These are phyloP conservation scores for Periconia sp. DNA, from an alignment of 2,329 filamentous ascomycete genomes.

Conservation along the genomic window DNA sequence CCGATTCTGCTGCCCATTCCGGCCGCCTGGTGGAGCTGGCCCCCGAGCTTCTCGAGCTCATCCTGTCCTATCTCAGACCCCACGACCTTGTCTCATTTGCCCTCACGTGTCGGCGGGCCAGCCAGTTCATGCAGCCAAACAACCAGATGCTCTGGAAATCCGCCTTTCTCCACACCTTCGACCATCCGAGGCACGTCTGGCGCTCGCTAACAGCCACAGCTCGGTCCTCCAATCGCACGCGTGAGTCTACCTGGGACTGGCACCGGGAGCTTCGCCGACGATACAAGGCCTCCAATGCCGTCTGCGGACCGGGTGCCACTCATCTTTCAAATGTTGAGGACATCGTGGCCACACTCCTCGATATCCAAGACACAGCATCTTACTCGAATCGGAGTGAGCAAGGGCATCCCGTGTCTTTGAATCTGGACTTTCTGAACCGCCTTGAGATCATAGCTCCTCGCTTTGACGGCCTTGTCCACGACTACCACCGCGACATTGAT, in stretches of 20 bases:
- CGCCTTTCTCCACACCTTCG: constrained; percentile 25
- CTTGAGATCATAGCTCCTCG: constrained; percentile 4
- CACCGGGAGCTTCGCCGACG: constrained; percentile 17
- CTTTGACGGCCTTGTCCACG: constrained; percentile 22
- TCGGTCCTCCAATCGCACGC: constrained; percentile 16
- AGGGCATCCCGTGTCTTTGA: constrained; percentile 11
- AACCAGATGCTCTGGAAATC: constrained; percentile 28
- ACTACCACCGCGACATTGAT: constrained; percentile 21
- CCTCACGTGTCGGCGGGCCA: constrained; percentile 19
- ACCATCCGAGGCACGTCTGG: constrained; percentile 29
- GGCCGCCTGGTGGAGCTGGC: constrained; percentile 9
- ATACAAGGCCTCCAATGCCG: constrained; percentile 13
- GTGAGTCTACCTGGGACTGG: constrained; percentile 27
- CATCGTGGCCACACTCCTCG: constrained; percentile 18
- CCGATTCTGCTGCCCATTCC: no score
- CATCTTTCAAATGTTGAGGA: constrained; percentile 9
- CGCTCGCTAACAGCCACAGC: constrained; percentile 16
- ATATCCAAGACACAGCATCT: constrained; percentile 22
- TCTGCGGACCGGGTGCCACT: constrained; percentile 6
- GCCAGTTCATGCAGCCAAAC: constrained; percentile 20
- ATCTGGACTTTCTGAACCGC: constrained; percentile 19
- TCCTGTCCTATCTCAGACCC: constrained; percentile 22
- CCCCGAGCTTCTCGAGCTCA: constrained; percentile 26
- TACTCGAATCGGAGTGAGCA: background rate
- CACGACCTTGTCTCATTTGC: constrained; percentile 20